Percentiles rank a stretch among this genome's conserved stretches.
phyloP scores from a whole-genome alignment of 805 yeast species.

The Saccharomyces cerevisiae region DNA sequence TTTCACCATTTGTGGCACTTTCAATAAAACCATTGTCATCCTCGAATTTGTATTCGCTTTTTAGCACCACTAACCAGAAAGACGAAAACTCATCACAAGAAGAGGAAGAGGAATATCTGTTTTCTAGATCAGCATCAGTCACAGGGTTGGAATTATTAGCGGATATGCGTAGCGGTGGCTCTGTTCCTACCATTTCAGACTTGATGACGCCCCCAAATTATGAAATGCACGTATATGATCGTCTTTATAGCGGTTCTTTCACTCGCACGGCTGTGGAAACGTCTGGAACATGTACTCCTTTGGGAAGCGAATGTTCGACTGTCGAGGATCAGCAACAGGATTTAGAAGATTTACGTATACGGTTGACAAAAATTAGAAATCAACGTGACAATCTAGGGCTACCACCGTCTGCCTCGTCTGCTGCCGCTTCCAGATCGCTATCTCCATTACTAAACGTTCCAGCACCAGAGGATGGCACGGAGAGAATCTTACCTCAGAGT shows the following conservation, averaged over 20 bases:
- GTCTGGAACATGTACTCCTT: constrained; percentile 29
- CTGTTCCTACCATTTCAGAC: constrained; percentile 21
- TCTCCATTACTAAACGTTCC: not conserved
- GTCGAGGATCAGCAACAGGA: constrained; percentile 21
- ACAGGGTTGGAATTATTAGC: not conserved
- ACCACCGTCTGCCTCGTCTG: not conserved
- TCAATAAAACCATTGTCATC: not conserved
- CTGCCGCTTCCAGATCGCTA: not conserved
- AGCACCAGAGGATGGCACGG: not conserved
- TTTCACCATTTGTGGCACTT: constrained; percentile 75
- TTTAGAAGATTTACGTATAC: constrained; percentile 26
- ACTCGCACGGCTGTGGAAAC: constrained; percentile 28
- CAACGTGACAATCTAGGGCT: not conserved
- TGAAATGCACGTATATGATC: constrained; percentile 69
- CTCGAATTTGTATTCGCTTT: constrained; percentile 35
- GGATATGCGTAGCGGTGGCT: not conserved
- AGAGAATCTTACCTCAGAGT: not conserved
- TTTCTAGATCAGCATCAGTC: not conserved
- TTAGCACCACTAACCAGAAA: constrained; percentile 9
- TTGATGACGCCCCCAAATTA: constrained; percentile 78
- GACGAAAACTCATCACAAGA: constrained; percentile 8
- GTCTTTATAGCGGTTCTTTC: constrained; percentile 57
- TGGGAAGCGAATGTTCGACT: constrained; percentile 17
- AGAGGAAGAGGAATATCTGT: not conserved
- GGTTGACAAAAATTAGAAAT: constrained; percentile 1